These are phyloP conservation scores for Talaromyces proteolyticus DNA, from an alignment of 495 filamentous ascomycete species.

Conservation along the genomic window DNA sequence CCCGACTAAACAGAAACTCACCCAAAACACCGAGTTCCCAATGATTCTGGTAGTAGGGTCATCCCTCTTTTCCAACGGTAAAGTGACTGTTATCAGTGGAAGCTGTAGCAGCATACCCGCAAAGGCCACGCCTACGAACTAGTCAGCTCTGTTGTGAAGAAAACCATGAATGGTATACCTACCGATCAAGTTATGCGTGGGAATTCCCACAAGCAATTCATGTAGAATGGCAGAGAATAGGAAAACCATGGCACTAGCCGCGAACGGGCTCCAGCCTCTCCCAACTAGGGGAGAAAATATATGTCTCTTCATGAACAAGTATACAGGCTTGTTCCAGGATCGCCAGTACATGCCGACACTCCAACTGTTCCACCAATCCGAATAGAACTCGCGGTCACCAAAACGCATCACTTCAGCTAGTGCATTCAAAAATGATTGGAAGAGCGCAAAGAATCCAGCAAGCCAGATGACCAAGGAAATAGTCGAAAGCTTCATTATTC, in stretches of 20 bases:
- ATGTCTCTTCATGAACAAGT: slow-evolving; percentile 91
- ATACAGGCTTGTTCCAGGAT: slow-evolving; percentile 96
- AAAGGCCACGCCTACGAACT: slow-evolving; percentile 75
- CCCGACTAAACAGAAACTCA: slow-evolving; percentile 87
- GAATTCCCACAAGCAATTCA: slow-evolving; percentile 88
- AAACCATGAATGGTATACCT: slow-evolving; percentile 13
- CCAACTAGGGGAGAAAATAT: slow-evolving; percentile 81
- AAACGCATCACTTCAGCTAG: slow-evolving; percentile 87
- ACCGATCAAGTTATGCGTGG: slow-evolving; percentile 93
- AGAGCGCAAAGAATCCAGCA: slow-evolving; percentile 92
- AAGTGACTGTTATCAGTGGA: slow-evolving; percentile 71
- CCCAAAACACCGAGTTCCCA: slow-evolving; percentile 94
- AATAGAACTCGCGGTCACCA: slow-evolving; percentile 90
- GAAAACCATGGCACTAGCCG: slow-evolving; percentile 76
- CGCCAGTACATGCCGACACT: slow-evolving; percentile 87
- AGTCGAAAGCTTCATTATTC: slow-evolving; percentile 89
- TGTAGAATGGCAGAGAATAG: slow-evolving; percentile 81
- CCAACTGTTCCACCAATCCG: slow-evolving; percentile 94
- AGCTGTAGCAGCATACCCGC: slow-evolving; percentile 90
- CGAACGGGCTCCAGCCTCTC: slow-evolving; percentile 62
- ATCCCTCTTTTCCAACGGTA: slow-evolving; percentile 70
- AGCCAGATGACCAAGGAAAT: slow-evolving; percentile 95
- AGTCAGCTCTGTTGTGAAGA: slow-evolving; percentile 9
- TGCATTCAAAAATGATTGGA: slow-evolving; percentile 85
- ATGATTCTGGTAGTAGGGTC: slow-evolving; percentile 65